Conservation (phyloP, 2,329 filamentous ascomycete genomes). For the Penicillium sp. region DNA sequence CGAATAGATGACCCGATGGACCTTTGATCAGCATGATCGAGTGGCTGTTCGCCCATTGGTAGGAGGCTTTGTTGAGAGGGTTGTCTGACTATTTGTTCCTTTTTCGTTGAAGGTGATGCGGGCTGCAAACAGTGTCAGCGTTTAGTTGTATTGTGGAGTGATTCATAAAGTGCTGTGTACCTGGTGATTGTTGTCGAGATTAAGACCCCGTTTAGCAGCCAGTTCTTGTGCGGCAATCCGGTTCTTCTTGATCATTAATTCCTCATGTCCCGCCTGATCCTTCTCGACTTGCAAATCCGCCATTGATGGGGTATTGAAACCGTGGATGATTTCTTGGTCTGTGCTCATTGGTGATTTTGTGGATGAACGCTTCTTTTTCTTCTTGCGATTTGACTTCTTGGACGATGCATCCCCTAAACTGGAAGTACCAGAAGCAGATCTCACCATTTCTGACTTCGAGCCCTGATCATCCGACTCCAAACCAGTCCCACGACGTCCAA, state of each 20-base stretch:
- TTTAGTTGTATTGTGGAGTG: background rate
- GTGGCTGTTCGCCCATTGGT: slow-evolving; percentile 10
- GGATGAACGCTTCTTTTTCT: slow-evolving; percentile 33
- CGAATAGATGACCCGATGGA: slow-evolving; percentile 16
- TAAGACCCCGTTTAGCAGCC: slow-evolving; percentile 56
- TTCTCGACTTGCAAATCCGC: slow-evolving; percentile 60
- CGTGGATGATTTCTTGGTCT: slow-evolving; percentile 30
- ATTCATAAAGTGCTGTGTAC: slow-evolving; percentile 21
- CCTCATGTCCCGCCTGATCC: slow-evolving; percentile 56
- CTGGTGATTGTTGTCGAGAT: slow-evolving; percentile 24
- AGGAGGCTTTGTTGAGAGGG: slow-evolving; percentile 5
- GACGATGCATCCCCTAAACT: slow-evolving; percentile 47
- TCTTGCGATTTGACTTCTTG: slow-evolving; percentile 43
- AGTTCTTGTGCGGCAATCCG: slow-evolving; percentile 57
- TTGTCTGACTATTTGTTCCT: slow-evolving; percentile 1
- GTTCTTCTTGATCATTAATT: slow-evolving; percentile 54
- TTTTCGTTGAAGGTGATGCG: slow-evolving; percentile 7
- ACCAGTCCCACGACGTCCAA: slow-evolving; percentile 68
- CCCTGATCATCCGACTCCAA: slow-evolving; percentile 67
- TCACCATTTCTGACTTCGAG: slow-evolving; percentile 52
- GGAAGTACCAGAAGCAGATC: slow-evolving; percentile 48
- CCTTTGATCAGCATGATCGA: slow-evolving; percentile 1
- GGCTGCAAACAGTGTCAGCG: slow-evolving; percentile 9
- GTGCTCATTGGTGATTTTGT: slow-evolving; percentile 26
- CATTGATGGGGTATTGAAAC: slow-evolving; percentile 48